Percentiles rank a stretch among this genome's conserved stretches.
Evolutionary conservation across 192 early-diverging fungal species (phyloP).

Genomic region (Backusella sp.): DNA sequence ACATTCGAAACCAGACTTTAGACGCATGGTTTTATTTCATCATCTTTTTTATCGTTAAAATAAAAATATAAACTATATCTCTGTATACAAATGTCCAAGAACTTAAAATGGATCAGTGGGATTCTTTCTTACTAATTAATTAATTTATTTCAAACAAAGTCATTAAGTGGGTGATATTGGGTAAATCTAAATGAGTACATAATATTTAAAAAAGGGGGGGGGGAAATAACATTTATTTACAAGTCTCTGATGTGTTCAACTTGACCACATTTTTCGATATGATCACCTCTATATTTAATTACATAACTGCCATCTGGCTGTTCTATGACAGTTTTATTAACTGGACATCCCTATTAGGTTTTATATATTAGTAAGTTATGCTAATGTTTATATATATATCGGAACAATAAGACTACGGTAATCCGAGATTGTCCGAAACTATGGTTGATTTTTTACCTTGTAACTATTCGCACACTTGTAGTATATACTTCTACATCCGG

Average conservation of each 20-base stretch:
- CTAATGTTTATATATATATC: not conserved
- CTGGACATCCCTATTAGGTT: conserved; percentile 33
- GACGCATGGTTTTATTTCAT: not conserved
- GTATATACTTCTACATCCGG: conserved; percentile 56
- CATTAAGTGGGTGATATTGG: not conserved
- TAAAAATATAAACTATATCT: too few relatives aligned
- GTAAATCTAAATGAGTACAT: conserved; percentile 4
- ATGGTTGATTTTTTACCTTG: conserved; percentile 33
- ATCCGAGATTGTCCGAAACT: conserved; percentile 1
- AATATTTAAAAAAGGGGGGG: not conserved
- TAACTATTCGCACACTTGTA: conserved; percentile 60
- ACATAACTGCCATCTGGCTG: conserved; percentile 49
- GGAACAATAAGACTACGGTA: not conserved
- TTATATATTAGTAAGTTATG: not conserved
- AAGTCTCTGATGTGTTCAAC: conserved; percentile 41
- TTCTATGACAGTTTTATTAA: conserved; percentile 58
- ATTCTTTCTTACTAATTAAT: not conserved
- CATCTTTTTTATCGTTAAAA: too few relatives aligned
- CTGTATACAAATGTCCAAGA: too few relatives aligned
- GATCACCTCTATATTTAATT: conserved; percentile 57
- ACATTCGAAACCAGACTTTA: not conserved
- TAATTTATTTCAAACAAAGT: not conserved
- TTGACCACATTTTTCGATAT: conserved; percentile 50
- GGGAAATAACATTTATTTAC: conserved; percentile 9
- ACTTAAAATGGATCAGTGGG: too few relatives aligned